Evolutionary conservation across 2,329 filamentous ascomycete genomes (phyloP).

Genomic region (Aspergillus nomiae): DNA sequence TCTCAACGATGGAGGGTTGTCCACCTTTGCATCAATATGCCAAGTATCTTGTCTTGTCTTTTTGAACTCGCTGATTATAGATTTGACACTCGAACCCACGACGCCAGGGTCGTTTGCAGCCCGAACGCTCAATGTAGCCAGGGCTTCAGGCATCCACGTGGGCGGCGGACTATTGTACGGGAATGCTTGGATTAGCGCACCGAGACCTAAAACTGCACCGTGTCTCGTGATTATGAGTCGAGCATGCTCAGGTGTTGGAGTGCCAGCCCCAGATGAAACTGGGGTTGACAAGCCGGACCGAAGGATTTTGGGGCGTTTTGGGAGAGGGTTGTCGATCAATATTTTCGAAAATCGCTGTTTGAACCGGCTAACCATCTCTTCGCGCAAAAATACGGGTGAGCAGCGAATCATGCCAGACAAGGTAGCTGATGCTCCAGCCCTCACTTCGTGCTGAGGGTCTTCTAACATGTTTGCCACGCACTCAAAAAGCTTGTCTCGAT

Average conservation of each 20-base stretch:
- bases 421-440: conserved; percentile 87
- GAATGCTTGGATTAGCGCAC: conserved; percentile 90
- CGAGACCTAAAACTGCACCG: conserved; percentile 87
- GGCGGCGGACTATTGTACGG: conserved; percentile 94
- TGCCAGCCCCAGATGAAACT: conserved; percentile 47
- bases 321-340: conserved; percentile 82
- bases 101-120: conserved; percentile 88
- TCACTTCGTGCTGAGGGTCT: conserved; percentile 89
- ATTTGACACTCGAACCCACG: conserved; percentile 94
- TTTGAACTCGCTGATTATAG: conserved; percentile 94
- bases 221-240: conserved; percentile 80
- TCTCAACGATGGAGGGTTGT: conserved; percentile 30
- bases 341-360: conserved; percentile 77
- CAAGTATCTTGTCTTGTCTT: conserved; percentile 99
- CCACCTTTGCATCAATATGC: conserved; percentile 95
- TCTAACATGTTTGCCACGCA: conserved; percentile 96
- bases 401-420: conserved; percentile 97
- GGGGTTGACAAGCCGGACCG: conserved; percentile 43
- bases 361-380: conserved; percentile 73
- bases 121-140: conserved; percentile 80
- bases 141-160: conserved; percentile 87
- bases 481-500: conserved; percentile 80
- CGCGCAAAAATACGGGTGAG: conserved; percentile 78
- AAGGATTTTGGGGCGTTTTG: conserved; percentile 59
- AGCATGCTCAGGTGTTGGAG: conserved; percentile 59